Evolutionary conservation across 257 asterid genomes (phyloP).

Genomic region (Mentha longifolia): DNA sequence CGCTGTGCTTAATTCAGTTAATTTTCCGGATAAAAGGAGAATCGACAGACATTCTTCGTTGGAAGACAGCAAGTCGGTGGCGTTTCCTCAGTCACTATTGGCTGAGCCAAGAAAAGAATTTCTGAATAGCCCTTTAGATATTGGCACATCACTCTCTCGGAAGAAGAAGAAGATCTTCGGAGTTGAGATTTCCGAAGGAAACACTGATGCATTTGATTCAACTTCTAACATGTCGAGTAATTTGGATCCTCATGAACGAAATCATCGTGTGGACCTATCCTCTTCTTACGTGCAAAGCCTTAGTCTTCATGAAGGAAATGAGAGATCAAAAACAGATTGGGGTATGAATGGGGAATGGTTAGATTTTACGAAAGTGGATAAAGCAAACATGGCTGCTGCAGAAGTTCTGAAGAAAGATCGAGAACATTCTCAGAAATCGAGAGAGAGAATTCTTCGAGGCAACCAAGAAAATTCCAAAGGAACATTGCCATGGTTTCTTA

Average conservation of each 20-base stretch:
- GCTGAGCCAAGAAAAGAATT: constrained; percentile 38
- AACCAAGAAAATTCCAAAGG: constrained; percentile 33
- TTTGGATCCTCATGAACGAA: constrained; percentile 17
- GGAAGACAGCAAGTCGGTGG: constrained; percentile 33
- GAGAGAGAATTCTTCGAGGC: constrained; percentile 25
- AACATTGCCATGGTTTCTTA: constrained; percentile 52
- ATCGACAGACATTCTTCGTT: constrained; percentile 33
- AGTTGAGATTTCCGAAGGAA: constrained; percentile 62
- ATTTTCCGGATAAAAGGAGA: constrained; percentile 46
- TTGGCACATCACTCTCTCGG: constrained; percentile 39
- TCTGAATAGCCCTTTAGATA: constrained; percentile 33
- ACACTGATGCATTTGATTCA: constrained; percentile 31
- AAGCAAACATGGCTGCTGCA: constrained; percentile 18
- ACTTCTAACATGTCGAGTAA: constrained; percentile 27
- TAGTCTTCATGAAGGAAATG: constrained; percentile 26
- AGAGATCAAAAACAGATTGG: constrained; percentile 33
- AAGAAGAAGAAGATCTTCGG: constrained; percentile 66
- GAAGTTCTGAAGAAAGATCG: constrained; percentile 28
- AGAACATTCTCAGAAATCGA: constrained; percentile 24
- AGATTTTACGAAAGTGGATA: constrained; percentile 29
- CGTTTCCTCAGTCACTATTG: constrained; percentile 32
- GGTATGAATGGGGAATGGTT: constrained; percentile 25
- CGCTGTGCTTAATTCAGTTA: neutral
- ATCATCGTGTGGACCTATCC: constrained; percentile 17
- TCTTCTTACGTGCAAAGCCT: constrained; percentile 38